Base-by-base conservation (phyloP, 176 grass and related monocot species). In the Tillandsia fasciculata region DNA sequence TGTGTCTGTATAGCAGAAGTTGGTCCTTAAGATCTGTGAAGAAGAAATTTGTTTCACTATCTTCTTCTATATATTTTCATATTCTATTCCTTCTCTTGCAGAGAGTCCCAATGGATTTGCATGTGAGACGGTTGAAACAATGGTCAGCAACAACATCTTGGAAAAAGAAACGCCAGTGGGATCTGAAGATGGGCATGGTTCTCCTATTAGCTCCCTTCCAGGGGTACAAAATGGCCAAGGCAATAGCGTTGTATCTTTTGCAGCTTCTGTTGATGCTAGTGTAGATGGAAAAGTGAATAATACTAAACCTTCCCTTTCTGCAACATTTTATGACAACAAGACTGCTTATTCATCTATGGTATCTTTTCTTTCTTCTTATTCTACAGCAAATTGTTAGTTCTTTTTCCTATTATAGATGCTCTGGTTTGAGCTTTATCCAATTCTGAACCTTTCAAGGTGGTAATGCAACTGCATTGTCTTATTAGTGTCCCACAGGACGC, bases 401-500 rank as follows among this genome's bases (percentile, higher is more conserved):
- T 56, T 70, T 49, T 61, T 49, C 49, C 50, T 74, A 51, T 74
- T 72, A 47, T 78, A 13, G n/a, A 48, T 66, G 77, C 48, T 53
- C 51, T 26, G 66, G 10, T 78, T 83, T 56, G 49, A 54, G 47
- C 74, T 71, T 9, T 50, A 11, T 56, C 24, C 53, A 1, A 53
- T 74, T 63, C 27, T 7, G 74, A 26, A 70, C 57, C 48, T 63
- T 64, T 70, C 65, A 69, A 57, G 52, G 70, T 66, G 67, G 2
- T 71, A 49, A 11, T 87, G 64, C 67, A 83, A 11, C 57, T 86
- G 28, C 83, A 59, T 74, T 86, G 70, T 66, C 76, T 77, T 58
- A 85, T 85, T 80, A 99, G 94, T 99, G 84, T 69, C 89, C 94
- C 65, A 99, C 94, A 79, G 94, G 89, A 66, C 89, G 94, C 52